phyloP scores from a whole-genome alignment of 2,329 filamentous ascomycete species.

The Penicillium freii region DNA sequence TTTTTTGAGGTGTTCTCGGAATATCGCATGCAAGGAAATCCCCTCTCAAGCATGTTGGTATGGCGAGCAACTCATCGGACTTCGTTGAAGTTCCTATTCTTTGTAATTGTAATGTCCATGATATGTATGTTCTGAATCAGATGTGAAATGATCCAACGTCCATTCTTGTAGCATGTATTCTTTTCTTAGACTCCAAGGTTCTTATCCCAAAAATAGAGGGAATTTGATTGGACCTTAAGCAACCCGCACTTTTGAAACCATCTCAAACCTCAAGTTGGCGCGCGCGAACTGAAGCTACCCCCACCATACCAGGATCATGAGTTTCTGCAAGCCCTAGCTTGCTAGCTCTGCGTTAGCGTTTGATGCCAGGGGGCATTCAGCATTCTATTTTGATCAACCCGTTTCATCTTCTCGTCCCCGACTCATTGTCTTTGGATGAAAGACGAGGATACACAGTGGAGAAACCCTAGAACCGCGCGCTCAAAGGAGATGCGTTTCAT shows the following conservation, averaged over 20 bases:
- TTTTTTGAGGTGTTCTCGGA: conserved; percentile 7
- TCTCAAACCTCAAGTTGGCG: conserved; percentile 13
- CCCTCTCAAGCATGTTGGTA: conserved; percentile 24
- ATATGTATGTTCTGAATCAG: conserved; percentile 18
- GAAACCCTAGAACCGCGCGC: conserved; percentile 10
- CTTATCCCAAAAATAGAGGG: not conserved
- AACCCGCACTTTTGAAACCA: conserved; percentile 14
- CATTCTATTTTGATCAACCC: conserved; percentile 11
- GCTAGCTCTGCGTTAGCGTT: not conserved
- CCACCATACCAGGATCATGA: not conserved
- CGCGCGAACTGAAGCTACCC: conserved; percentile 24
- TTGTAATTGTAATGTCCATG: conserved; percentile 23
- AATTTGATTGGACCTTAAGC: conserved; percentile 18
- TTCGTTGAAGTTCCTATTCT: conserved; percentile 1
- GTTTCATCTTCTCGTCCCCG: conserved; percentile 19
- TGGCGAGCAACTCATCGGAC: conserved; percentile 14
- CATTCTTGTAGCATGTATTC: not conserved
- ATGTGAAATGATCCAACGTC: conserved; percentile 3
- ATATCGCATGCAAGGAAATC: conserved; percentile 24
- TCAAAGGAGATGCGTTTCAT: conserved; percentile 19
- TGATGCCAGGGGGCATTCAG: not conserved
- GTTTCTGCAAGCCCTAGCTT: not conserved
- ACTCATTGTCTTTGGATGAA: conserved; percentile 13
- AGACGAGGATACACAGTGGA: conserved; percentile 11
- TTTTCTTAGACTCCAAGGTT: not conserved